Evolutionary conservation across 345 rosid genomes (phyloP).

Genomic region (Bretschneidera sinensis): DNA sequence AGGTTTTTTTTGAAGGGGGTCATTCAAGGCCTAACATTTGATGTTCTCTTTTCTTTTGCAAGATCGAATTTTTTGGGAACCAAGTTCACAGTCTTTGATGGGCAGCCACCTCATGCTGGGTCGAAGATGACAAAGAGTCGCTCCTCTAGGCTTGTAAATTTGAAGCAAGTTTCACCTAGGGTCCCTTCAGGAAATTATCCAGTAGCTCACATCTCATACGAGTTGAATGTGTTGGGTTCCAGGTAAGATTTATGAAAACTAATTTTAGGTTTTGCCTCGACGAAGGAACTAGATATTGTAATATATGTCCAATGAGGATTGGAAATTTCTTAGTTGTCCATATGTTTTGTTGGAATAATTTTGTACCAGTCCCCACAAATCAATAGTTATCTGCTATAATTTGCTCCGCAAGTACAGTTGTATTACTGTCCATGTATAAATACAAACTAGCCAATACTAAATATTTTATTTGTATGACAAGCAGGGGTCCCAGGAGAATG

Average conservation of each 20-base stretch:
- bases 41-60: slow-evolving; percentile 4
- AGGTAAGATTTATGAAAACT: slow-evolving; percentile 34
- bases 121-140: slow-evolving; percentile 48
- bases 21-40: background rate
- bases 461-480: slow-evolving; percentile 9
- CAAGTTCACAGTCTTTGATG: slow-evolving; percentile 60
- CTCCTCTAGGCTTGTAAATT: slow-evolving; percentile 42
- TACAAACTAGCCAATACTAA: background rate
- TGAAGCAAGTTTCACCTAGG: slow-evolving; percentile 52
- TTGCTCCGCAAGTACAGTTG: slow-evolving; percentile 10
- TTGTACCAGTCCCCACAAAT: background rate
- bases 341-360: background rate
- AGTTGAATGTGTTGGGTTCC: slow-evolving; percentile 65
- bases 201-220: slow-evolving; percentile 57
- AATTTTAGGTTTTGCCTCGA: background rate
- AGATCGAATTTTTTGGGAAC: slow-evolving; percentile 81
- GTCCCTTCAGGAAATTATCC: slow-evolving; percentile 50
- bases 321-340: too few relatives aligned
- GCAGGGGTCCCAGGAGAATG: slow-evolving; percentile 85
- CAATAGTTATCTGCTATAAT: background rate
- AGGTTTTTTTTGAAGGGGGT: background rate
- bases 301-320: background rate
- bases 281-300: background rate
- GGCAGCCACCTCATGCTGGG: slow-evolving; percentile 35
- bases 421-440: background rate